phyloP scores from a whole-genome alignment of 768 basidiomycete genomes.

The Kwoniella dendrophila region DNA sequence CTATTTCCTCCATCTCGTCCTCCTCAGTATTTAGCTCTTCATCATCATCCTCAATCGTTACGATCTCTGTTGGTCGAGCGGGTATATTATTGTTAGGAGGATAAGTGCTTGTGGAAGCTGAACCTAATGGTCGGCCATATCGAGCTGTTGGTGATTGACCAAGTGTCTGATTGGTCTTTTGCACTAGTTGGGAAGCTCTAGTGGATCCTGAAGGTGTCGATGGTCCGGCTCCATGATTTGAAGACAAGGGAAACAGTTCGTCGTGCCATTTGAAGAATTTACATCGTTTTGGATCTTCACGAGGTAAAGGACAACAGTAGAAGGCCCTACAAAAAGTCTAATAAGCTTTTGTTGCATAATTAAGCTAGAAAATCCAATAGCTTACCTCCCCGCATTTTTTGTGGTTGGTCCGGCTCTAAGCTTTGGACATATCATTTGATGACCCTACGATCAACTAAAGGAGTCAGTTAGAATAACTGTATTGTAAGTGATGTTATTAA shows the following conservation, averaged over 20 bases:
- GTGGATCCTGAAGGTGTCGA: constrained; percentile 16
- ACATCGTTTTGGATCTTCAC: constrained; percentile 41
- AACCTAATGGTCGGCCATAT: constrained; percentile 20
- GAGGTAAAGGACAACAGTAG: constrained; percentile 38
- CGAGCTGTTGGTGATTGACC: constrained; percentile 30
- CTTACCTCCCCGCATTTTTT: constrained; percentile 49
- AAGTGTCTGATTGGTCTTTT: constrained; percentile 25
- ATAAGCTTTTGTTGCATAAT: not conserved
- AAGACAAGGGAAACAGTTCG: constrained; percentile 22
- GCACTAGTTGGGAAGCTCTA: constrained; percentile 11
- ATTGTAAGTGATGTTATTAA: not conserved
- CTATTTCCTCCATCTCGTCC: constrained; percentile 37
- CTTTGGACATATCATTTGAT: constrained; percentile 28
- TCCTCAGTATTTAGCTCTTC: constrained; percentile 22
- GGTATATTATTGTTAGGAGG: too few species aligned
- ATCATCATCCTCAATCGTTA: constrained; percentile 15
- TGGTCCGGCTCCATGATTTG: not conserved
- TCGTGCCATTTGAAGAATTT: constrained; percentile 52
- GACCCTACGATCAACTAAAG: constrained; percentile 25
- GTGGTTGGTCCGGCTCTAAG: constrained; percentile 37
- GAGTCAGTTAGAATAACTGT: not conserved
- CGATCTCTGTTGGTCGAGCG: not conserved
- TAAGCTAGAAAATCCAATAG: not conserved
- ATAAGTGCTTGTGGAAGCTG: not conserved
- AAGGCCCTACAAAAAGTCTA: constrained; percentile 26